These are phyloP conservation scores for Fusarium sp. DNA, from an alignment of 2,329 filamentous ascomycete genomes.

Conservation along the genomic window DNA sequence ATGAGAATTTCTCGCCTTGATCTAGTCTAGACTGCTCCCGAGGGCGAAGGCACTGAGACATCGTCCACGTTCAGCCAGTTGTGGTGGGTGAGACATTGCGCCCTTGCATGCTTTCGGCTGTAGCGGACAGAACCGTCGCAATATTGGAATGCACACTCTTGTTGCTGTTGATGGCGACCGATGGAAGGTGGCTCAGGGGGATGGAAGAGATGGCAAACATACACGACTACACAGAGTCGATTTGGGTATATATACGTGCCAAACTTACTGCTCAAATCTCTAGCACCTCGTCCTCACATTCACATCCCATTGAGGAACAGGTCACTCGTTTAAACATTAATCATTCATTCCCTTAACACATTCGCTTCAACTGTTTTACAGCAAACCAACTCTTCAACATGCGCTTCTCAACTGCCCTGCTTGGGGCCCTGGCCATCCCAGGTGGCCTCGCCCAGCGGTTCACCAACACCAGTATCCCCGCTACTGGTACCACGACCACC, in stretches of 20 bases:
- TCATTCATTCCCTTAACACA: slow-evolving; percentile 15
- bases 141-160: slow-evolving; percentile 29
- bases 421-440: slow-evolving; percentile 32
- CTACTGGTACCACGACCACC: slow-evolving; percentile 1
- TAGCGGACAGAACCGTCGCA: slow-evolving; percentile 14
- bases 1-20: slow-evolving; percentile 6
- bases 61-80: neutral
- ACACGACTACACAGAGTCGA: neutral
- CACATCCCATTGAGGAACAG: slow-evolving; percentile 38
- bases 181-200: neutral
- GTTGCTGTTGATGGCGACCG: neutral
- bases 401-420: slow-evolving; percentile 29
- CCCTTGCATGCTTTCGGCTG: slow-evolving; percentile 39
- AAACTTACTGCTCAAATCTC: slow-evolving; percentile 11
- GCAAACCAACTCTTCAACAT: slow-evolving; percentile 22
- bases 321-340: slow-evolving; percentile 36
- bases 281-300: slow-evolving; percentile 38
- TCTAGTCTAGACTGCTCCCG: slow-evolving; percentile 11
- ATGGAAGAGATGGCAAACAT: neutral
- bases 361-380: slow-evolving; percentile 12
- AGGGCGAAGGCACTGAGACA: slow-evolving; percentile 29
- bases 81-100: neutral
- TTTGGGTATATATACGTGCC: slow-evolving; percentile 30
- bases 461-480: slow-evolving; percentile 34
- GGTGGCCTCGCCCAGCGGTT: slow-evolving; percentile 33